Base-by-base conservation (phyloP, 805 yeast species). In the Saccharomyces eubayanus region DNA sequence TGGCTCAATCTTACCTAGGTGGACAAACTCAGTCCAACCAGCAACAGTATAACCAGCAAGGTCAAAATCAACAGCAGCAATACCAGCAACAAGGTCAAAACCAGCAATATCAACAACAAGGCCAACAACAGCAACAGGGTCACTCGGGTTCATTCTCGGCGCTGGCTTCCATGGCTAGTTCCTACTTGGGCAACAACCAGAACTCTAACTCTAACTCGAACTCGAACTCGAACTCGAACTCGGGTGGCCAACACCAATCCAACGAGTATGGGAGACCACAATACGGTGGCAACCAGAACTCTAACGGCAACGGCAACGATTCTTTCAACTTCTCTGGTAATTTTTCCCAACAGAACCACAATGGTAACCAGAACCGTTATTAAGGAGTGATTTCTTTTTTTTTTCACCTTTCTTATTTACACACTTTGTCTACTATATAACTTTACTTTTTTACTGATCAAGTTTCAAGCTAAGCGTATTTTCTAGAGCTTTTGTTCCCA, bases 281-380 rank as follows among this genome's bases (percentile, higher is more conserved):
- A 28, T 16, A 45, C 20, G 20, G 28, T 29, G 46, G 28, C 21
- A 10, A 41, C 27, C 47, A n/a, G 21, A 24, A 47, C 41, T 16
- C 36, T 30, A 27, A 40, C 20, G 50, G 36, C 14, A 41, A 31
- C 49, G 48, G 50, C 40, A 40, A 43, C 30, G 31, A 14, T 31
- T 40, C 45, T 24, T 59, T 59, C 47, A 55, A 54, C 46, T 59
- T 59, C 21, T 53, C 58, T 14, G 62, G 62, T 14, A 59, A 59
- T 28, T 59, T 59, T 47, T 52, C 52, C 11, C 57, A 55, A 14
- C 45, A 41, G 40, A 31, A 48, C 31, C 16, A 48, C 20, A 48
- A 48, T 20, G 31, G 31, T 21, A 16, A 16, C 24, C 43, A 36
- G 11, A 36, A 36, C 43, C 43, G 43, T 16, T 36, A 36, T 11